Conservation (phyloP, 2,329 filamentous ascomycete species). For the Kalaharituber pfeilii region DNA sequence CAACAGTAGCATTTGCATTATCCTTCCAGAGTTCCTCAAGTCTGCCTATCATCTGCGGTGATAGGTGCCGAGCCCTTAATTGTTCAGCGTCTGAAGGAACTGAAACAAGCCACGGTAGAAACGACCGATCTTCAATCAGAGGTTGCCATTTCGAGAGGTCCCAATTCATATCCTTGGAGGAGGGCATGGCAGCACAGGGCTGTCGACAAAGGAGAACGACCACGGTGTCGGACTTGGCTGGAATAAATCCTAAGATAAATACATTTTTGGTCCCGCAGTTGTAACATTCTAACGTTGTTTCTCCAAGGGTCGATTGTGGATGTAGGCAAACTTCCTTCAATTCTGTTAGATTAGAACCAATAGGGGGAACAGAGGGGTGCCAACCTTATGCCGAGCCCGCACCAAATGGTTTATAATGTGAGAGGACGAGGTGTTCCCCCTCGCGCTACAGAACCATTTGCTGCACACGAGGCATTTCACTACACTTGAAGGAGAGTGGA, state of each 20-base stretch:
- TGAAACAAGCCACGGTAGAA: constrained; percentile 81
- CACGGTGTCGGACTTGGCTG: constrained; percentile 94
- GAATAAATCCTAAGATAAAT: constrained; percentile 92
- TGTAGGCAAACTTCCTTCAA: constrained; percentile 75
- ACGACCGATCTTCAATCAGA: constrained; percentile 89
- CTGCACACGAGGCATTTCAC: constrained; percentile 90
- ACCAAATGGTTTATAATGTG: constrained; percentile 98
- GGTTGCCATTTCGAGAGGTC: constrained; percentile 96
- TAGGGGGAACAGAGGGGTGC: background rate
- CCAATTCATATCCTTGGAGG: constrained; percentile 99
- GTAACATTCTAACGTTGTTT: constrained; percentile 95
- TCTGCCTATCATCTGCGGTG: constrained; percentile 86
- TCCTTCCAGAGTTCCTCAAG: constrained; percentile 98
- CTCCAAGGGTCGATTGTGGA: constrained; percentile 77
- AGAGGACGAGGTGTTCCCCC: constrained; percentile 88
- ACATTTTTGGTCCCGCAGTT: constrained; percentile 99
- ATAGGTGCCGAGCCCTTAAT: constrained; percentile 80
- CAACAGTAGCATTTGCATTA: constrained; percentile 69
- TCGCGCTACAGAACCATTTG: constrained; percentile 98
- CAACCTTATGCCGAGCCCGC: constrained; percentile 69
- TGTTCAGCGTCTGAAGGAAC: constrained; percentile 87
- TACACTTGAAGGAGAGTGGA: constrained; percentile 85
- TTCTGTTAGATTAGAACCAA: constrained; percentile 6
- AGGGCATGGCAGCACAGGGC: constrained; percentile 84
- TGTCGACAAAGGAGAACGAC: constrained; percentile 93